Conservation (phyloP, 2,329 filamentous ascomycete genomes). For the Cercospora canescens region DNA sequence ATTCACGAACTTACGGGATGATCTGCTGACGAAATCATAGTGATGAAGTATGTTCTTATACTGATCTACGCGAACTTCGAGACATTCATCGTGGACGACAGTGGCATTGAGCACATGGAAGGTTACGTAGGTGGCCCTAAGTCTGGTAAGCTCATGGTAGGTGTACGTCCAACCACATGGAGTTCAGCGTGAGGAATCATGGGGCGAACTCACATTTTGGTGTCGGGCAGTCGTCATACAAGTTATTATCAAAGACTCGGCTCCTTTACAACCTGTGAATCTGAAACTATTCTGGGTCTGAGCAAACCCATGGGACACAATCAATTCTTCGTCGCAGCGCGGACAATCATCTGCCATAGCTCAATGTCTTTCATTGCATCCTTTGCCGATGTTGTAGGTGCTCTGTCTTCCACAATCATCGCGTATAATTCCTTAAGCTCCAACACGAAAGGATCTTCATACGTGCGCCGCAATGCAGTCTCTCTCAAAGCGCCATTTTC, state of each 20-base stretch:
- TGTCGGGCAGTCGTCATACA: too few relatives aligned
- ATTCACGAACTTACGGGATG: too few relatives aligned
- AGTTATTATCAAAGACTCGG: too few relatives aligned
- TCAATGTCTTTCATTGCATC: not conserved
- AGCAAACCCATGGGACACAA: too few relatives aligned
- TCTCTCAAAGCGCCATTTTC: not conserved
- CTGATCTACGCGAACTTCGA: slow-evolving; percentile 4
- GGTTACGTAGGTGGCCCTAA: slow-evolving; percentile 9
- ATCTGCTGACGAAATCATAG: too few relatives aligned
- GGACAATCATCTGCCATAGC: not conserved
- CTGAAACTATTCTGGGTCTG: too few relatives aligned
- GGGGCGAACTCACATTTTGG: not conserved
- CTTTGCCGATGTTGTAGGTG: not conserved
- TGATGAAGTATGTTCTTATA: slow-evolving; percentile 1
- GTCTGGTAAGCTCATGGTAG: slow-evolving; percentile 1
- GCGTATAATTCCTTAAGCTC: not conserved
- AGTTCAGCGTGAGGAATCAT: not conserved
- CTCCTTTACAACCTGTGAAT: too few relatives aligned
- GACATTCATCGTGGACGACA: not conserved
- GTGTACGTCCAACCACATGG: not conserved
- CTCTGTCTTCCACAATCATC: not conserved
- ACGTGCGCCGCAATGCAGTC: not conserved
- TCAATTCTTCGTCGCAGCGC: not conserved
- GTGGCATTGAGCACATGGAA: slow-evolving; percentile 2
- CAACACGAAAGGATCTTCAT: not conserved